These are phyloP conservation scores for Trichophyton verrucosum DNA, from an alignment of 2,329 filamentous ascomycete genomes.

Conservation along the genomic window DNA sequence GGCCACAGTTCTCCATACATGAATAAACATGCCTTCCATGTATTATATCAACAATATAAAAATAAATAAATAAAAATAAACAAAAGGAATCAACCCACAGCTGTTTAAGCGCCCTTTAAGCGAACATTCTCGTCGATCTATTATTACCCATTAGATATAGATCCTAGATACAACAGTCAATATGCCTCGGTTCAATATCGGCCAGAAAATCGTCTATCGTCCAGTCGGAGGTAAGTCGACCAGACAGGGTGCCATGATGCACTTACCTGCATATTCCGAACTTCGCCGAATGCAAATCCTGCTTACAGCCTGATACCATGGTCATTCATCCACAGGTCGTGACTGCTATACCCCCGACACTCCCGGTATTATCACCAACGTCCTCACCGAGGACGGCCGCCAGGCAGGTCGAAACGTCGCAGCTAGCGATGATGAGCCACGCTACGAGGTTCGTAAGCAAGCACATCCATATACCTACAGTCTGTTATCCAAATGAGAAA, in stretches of 20 bases:
- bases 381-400: not conserved
- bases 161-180: not conserved
- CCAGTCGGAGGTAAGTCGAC: not conserved
- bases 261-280: not conserved
- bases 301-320: too few relatives aligned
- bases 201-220: constrained; percentile 1
- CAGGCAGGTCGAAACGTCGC: not conserved
- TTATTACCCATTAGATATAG: not conserved
- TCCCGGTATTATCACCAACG: not conserved
- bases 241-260: too few relatives aligned
- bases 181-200: not conserved
- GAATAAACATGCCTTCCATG: not conserved
- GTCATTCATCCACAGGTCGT: not conserved
- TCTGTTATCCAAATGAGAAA: not conserved
- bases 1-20: not conserved
- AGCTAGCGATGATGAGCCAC: not conserved
- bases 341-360: not conserved
- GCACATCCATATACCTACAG: not conserved
- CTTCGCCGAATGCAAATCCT: too few relatives aligned
- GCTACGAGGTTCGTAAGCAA: not conserved
- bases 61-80: not conserved
- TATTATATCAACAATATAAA: not conserved
- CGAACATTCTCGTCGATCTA: not conserved
- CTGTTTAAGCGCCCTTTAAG: not conserved
- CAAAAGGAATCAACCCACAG: not conserved